Conservation (phyloP, 441 rosid genomes). For the Kokia cookei region DNA sequence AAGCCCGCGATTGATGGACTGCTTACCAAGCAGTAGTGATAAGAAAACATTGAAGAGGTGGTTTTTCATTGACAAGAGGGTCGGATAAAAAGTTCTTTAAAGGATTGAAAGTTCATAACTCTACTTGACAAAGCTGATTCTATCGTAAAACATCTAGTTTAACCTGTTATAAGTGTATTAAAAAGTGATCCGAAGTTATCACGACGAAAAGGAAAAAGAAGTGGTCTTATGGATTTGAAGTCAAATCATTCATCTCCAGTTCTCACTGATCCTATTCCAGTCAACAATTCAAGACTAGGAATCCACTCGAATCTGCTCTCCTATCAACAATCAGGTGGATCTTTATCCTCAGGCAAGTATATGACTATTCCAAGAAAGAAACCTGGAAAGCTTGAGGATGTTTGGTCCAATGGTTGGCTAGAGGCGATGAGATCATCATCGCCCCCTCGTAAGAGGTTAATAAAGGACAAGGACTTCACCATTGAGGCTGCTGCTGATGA, state of each 20-base stretch:
- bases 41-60: slow-evolving; percentile 90
- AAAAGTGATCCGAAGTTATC: neutral
- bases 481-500: slow-evolving; percentile 52
- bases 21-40: slow-evolving; percentile 56
- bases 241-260: slow-evolving; percentile 62
- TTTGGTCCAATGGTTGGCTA: slow-evolving; percentile 79
- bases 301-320: slow-evolving; percentile 40
- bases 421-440: slow-evolving; percentile 95
- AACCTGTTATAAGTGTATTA: neutral
- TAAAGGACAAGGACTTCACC: slow-evolving; percentile 51
- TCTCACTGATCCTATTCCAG: slow-evolving; percentile 52
- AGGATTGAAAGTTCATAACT: slow-evolving; percentile 2
- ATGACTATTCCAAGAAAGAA: slow-evolving; percentile 51
- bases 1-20: slow-evolving; percentile 65
- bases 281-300: slow-evolving; percentile 55
- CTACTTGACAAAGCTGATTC: slow-evolving; percentile 14
- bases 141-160: neutral
- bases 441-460: slow-evolving; percentile 78
- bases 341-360: slow-evolving; percentile 46
- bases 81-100: slow-evolving; percentile 36
- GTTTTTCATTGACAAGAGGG: slow-evolving; percentile 86
- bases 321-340: slow-evolving; percentile 37
- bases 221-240: slow-evolving; percentile 52
- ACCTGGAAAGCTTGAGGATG: slow-evolving; percentile 73
- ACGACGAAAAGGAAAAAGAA: too few species aligned